Base-by-base conservation (phyloP, 768 basidiomycete genomes). In the Boletus rubropictus region DNA sequence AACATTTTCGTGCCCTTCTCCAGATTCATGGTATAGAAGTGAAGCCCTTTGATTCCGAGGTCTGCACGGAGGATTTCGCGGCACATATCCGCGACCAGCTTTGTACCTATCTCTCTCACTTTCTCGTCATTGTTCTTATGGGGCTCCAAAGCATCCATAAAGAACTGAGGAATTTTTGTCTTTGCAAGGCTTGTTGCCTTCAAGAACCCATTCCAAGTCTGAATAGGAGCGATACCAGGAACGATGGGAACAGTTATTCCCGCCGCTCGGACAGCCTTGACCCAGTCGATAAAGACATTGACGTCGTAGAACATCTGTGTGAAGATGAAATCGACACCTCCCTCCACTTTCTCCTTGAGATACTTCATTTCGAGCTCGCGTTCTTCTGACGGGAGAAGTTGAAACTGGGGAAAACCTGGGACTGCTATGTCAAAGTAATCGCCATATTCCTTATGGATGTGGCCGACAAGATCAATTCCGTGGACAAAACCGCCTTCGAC, bases 261-360 rank as follows among this genome's bases (percentile, higher is more conserved):
- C 0, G 86, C 89, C 10, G 75, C 86, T 48, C 92, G 81, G 27
- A 91, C 81, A 36, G 79, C 72, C 51, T 81, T 82, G 33, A 89
- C 93, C 96, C 96, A 99, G 41, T 76, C 74, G 59, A 96, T 82
- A 71, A 99, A 98, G 57, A 98, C 62, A 28, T 89, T 78, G 39
- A 86, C 83, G 58, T 96, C 94, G 70, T 94, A 96, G 72, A 97
- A 97, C 90, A 97, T 92, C 67, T 97, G 94, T 0, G 94, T 96
- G 73, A 97, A 96, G 68, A 97, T 96, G 70, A 95, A 89, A 63
- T 82, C 77, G 51, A 84, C 88, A 32, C 94, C 93, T 9, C 82
- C 87, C 53, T 95, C 92, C 49, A 94, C 70, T 68, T 97, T 97
- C 54, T 88, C 83, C 69, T 95, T 95, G 53, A 96, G 75, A 66